Base-by-base conservation (phyloP, 345 rosid species). In the Moringa oleifera region DNA sequence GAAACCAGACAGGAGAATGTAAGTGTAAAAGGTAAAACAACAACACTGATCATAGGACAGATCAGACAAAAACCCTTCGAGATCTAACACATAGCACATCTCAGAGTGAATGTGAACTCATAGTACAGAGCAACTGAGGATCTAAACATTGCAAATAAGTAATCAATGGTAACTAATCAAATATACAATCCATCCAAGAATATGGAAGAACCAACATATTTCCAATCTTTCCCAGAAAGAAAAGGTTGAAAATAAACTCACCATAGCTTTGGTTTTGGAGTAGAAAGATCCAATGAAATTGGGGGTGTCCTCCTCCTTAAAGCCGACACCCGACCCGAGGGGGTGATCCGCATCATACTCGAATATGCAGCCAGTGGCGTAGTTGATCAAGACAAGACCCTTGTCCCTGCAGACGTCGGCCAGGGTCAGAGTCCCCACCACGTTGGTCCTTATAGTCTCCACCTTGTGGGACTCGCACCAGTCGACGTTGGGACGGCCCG, bases 201-300 rank as follows among this genome's bases (percentile, higher is more conserved):
- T 41, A 41, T 41, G 17, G 13, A 41, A 41, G 12, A 41, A 41
- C 6, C 6, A 41, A 41, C 17, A 11, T 7, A 41, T 15, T 41
- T 15, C 12, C 47, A 41, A 16, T 7, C 13, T 7, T 41, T 41
- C 17, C 9, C 15, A 31, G 52, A 13, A 24, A 63, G 20, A 45
- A 53, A 0, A 33, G 37, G 5, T 5, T 18, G 20, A 33, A 25
- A 20, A 52, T 15, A 10, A 20, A 55, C 78, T 79, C 59, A 91
- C 98, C 98, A 89, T 89, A 60, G 98, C 98, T 67, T 92, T 92
- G 50, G 98, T 89, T 77, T 92, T 85, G 45, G 98, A 92, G 67
- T 89, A 92, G 73, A 79, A 92, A 41, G 98, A 92, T 56, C 98
- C 96, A 23, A 73, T 70, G 66, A 92, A 89, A 78, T 89, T 89